Conservation (phyloP, 805 yeast genomes). For the Yarrowia porcina region DNA sequence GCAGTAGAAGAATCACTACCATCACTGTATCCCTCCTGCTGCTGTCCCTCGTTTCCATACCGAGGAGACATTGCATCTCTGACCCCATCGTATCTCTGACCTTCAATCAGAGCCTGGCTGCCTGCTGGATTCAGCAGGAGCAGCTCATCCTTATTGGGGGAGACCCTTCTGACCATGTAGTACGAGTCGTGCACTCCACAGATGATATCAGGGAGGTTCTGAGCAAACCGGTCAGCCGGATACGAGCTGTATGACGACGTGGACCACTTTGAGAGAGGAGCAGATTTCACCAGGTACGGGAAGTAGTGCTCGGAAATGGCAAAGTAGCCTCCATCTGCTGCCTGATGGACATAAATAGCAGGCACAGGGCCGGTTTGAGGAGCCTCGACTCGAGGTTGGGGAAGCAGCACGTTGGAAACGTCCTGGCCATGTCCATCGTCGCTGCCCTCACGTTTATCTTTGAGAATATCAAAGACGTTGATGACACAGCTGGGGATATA, state of each 20-base stretch:
- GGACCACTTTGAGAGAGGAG: conserved; percentile 69
- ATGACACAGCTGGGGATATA: conserved; percentile 69
- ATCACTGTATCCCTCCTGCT: background rate
- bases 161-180: conserved; percentile 3
- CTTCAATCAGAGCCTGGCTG: conserved; percentile 23
- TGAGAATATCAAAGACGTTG: conserved; percentile 73
- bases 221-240: background rate
- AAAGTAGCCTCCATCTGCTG: conserved; percentile 66
- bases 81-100: background rate
- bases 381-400: conserved; percentile 38
- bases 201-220: conserved; percentile 27
- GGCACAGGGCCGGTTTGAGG: conserved; percentile 28
- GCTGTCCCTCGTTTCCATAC: background rate
- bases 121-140: conserved; percentile 11
- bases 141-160: background rate
- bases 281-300: conserved; percentile 77
- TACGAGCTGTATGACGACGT: conserved; percentile 28
- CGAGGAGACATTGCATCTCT: conserved; percentile 1
- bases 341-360: conserved; percentile 65
- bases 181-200: conserved; percentile 33
- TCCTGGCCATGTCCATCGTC: background rate
- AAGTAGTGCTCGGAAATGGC: conserved; percentile 76
- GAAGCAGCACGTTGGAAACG: conserved; percentile 37
- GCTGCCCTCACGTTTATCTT: background rate
- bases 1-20: background rate